Evolutionary conservation across 23 red algal species (phyloP).

Genomic region (Gracilariopsis chorda): DNA sequence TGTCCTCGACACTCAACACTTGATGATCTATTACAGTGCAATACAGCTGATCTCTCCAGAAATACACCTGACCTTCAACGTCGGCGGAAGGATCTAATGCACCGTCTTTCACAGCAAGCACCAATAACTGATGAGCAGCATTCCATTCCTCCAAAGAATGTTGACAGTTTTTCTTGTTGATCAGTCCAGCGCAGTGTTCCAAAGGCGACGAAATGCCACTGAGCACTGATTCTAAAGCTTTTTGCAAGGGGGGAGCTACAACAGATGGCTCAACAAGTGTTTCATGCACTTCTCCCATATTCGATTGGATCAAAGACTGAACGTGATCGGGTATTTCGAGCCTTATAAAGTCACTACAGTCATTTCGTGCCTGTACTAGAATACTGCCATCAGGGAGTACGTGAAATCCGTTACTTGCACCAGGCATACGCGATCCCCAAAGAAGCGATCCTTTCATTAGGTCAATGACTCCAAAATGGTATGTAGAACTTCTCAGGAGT

Average conservation of each 20-base stretch:
- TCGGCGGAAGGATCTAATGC: background rate
- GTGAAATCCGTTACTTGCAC: too few species aligned
- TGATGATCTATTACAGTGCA: background rate
- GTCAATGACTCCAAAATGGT: too few species aligned
- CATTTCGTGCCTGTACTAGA: too few species aligned
- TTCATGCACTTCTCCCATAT: too few species aligned
- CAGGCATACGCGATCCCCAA: too few species aligned
- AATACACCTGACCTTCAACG: background rate
- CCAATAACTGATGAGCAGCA: background rate
- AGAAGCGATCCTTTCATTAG: too few species aligned
- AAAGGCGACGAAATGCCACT: background rate
- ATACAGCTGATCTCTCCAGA: background rate
- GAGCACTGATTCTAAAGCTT: background rate
- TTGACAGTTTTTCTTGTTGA: background rate
- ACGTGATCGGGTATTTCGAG: too few species aligned
- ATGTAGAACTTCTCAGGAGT: too few species aligned
- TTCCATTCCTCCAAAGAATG: background rate
- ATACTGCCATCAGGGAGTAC: too few species aligned
- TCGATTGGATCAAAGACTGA: too few species aligned
- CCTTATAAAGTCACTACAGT: too few species aligned
- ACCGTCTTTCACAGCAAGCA: background rate
- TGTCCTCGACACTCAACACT: background rate
- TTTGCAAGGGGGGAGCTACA: background rate
- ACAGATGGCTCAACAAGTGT: too few species aligned
- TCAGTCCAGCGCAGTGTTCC: background rate